These are phyloP conservation scores for Stenogyne calaminthoides DNA, from an alignment of 305 asterid species.

Conservation along the genomic window DNA sequence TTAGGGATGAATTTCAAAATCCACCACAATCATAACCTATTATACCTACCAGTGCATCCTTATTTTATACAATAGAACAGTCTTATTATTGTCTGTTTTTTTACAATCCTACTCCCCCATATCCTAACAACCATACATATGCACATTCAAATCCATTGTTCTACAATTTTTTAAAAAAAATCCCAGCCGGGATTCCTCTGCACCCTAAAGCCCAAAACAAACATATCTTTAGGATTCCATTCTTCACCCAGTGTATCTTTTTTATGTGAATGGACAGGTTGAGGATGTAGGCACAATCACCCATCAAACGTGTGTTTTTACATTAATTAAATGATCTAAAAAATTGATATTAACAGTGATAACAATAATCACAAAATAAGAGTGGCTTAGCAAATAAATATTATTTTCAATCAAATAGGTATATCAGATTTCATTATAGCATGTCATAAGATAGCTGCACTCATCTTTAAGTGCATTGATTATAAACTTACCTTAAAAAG, in stretches of 20 bases:
- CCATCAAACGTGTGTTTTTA: background rate
- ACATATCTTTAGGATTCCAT: background rate
- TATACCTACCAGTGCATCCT: background rate
- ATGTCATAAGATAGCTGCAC: conserved; percentile 22
- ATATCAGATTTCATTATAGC: conserved; percentile 17
- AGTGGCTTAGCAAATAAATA: conserved; percentile 2
- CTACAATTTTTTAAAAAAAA: background rate
- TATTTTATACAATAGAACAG: background rate
- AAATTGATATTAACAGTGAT: background rate
- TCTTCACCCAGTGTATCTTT: background rate
- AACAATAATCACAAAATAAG: background rate
- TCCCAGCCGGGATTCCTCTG: background rate
- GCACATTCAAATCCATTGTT: background rate
- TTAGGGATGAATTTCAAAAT: background rate
- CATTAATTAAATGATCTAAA: background rate
- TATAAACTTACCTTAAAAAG: conserved; percentile 74
- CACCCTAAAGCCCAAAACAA: background rate
- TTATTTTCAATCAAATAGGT: conserved; percentile 24
- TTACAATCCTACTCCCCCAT: background rate
- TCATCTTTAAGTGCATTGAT: conserved; percentile 23
- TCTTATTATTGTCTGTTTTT: background rate
- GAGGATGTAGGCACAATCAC: background rate
- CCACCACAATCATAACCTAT: background rate
- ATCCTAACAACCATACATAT: background rate
- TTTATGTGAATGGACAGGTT: background rate